A percentile compares a stretch with the other conserved stretches of the same genome.
These are phyloP conservation scores for Penicillium sp. DNA, from an alignment of 2,329 filamentous ascomycete species.

Conservation along the genomic window DNA sequence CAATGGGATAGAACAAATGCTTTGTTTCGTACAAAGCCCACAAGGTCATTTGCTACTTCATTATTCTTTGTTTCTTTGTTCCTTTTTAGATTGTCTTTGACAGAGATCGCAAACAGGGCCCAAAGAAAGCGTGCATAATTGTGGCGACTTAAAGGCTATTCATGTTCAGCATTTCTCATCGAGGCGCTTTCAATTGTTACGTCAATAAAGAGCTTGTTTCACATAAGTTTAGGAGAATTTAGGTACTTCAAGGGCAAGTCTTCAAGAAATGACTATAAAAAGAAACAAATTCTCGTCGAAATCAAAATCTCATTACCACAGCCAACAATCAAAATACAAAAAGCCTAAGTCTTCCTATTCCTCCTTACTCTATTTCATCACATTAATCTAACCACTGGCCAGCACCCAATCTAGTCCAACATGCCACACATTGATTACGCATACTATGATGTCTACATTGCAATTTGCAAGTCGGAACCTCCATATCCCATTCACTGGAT, in stretches of 20 bases:
- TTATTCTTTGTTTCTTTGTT: neutral
- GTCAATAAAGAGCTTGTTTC: neutral
- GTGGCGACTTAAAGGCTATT: too few relatives aligned
- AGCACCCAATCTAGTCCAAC: neutral
- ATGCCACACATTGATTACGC: neutral
- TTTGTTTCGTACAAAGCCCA: neutral
- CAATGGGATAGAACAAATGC: neutral
- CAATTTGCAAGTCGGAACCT: neutral
- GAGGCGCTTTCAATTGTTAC: neutral
- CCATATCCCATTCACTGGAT: conserved; percentile 1
- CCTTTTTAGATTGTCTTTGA: neutral
- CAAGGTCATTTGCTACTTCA: neutral
- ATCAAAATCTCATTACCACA: neutral
- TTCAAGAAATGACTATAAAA: neutral
- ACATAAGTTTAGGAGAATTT: neutral
- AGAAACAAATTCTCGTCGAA: neutral
- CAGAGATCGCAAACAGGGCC: neutral
- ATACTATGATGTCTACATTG: neutral
- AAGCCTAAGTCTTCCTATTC: neutral
- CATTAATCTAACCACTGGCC: neutral
- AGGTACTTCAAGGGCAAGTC: neutral
- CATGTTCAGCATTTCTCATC: too few relatives aligned
- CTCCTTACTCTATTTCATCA: neutral
- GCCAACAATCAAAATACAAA: neutral
- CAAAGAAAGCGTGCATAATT: too few relatives aligned